Evolutionary conservation across 2,329 filamentous ascomycete genomes (phyloP).

Genomic region (Phyllosticta paracitricarpa): DNA sequence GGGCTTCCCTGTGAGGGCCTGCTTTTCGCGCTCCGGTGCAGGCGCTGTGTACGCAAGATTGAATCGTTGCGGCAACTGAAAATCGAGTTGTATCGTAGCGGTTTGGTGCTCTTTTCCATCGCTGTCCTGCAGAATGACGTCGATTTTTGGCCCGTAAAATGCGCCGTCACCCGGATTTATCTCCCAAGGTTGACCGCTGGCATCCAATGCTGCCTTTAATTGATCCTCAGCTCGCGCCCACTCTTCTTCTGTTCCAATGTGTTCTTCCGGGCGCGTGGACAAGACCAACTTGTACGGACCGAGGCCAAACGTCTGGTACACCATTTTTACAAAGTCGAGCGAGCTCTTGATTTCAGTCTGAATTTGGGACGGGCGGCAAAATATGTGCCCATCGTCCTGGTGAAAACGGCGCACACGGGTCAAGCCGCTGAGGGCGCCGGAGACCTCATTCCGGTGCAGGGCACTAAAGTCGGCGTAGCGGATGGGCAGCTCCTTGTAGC

Average conservation of each 20-base stretch:
- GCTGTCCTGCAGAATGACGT: conserved; percentile 65
- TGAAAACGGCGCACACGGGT: conserved; percentile 90
- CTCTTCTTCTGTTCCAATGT: conserved; percentile 64
- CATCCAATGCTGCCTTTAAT: conserved; percentile 52
- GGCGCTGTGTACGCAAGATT: conserved; percentile 64
- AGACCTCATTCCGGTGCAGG: conserved; percentile 89
- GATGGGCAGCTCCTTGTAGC: conserved; percentile 82
- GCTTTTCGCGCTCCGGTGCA: conserved; percentile 48
- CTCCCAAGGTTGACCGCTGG: conserved; percentile 57
- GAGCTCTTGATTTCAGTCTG: conserved; percentile 63
- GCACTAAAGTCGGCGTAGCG: conserved; percentile 94
- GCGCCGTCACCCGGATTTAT: conserved; percentile 75
- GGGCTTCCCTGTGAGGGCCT: neutral
- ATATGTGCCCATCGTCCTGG: conserved; percentile 94
- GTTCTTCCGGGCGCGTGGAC: conserved; percentile 66
- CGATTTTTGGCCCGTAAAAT: conserved; percentile 88
- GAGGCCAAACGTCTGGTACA: conserved; percentile 60
- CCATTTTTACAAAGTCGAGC: conserved; percentile 62
- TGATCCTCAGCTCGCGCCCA: conserved; percentile 61
- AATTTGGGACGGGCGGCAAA: conserved; percentile 73
- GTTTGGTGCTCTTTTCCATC: conserved; percentile 82
- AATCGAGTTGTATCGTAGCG: conserved; percentile 81
- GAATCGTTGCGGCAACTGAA: conserved; percentile 78
- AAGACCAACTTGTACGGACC: conserved; percentile 66
- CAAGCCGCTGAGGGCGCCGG: conserved; percentile 79